These are phyloP conservation scores for Pseudocercospora crystallina DNA, from an alignment of 2,329 filamentous ascomycete species.

Conservation along the genomic window DNA sequence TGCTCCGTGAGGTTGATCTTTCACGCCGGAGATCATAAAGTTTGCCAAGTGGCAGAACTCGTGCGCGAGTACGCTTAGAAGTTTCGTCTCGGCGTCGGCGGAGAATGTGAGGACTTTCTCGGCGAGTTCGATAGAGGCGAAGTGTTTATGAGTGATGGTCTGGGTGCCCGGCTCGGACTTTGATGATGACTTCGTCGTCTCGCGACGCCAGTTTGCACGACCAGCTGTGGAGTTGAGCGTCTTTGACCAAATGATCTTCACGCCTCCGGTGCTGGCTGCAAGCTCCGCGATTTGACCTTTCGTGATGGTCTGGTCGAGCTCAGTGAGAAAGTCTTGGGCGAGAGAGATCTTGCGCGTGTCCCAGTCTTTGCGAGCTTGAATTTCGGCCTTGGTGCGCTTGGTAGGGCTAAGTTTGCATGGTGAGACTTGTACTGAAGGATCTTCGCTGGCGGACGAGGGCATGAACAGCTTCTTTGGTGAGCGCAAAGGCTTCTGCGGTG, in stretches of 20 bases:
- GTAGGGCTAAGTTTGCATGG: constrained; percentile 41
- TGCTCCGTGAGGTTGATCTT: constrained; percentile 75
- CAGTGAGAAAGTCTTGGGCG: constrained; percentile 63
- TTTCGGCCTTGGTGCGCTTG: constrained; percentile 32
- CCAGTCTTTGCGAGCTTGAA: constrained; percentile 59
- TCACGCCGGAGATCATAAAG: constrained; percentile 79
- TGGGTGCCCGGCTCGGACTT: constrained; percentile 17
- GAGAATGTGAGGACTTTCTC: constrained; percentile 80
- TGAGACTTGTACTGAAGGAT: constrained; percentile 34
- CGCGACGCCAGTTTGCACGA: constrained; percentile 51
- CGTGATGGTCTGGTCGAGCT: constrained; percentile 68
- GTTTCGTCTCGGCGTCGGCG: constrained; percentile 43
- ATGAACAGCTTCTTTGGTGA: constrained; percentile 38
- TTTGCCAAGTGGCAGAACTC: constrained; percentile 95
- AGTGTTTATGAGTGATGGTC: constrained; percentile 37
- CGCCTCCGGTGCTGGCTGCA: constrained; percentile 64
- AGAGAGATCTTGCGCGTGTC: constrained; percentile 61
- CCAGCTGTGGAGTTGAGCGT: constrained; percentile 80
- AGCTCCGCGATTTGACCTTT: constrained; percentile 59
- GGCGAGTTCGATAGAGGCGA: constrained; percentile 81
- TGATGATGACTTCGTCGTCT: constrained; percentile 38
- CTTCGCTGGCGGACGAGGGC: constrained; percentile 21
- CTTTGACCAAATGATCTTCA: constrained; percentile 71
- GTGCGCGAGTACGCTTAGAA: constrained; percentile 90
- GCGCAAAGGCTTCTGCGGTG: constrained; percentile 49